Conservation (phyloP, 2,329 filamentous ascomycete genomes). For the Cercospora canescens region DNA sequence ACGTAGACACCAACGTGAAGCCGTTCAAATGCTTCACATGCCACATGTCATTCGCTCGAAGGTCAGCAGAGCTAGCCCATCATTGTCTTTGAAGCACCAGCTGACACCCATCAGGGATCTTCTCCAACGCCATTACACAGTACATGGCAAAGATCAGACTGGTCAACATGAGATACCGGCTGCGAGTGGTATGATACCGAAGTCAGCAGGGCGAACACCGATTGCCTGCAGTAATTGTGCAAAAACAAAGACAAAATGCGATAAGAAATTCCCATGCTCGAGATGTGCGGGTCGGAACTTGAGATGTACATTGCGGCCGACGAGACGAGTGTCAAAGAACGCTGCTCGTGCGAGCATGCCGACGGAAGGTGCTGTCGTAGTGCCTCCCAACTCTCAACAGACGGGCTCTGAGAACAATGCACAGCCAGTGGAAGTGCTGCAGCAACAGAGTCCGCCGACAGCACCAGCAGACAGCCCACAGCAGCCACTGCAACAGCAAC, state of each 20-base stretch:
- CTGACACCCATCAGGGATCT: constrained; percentile 43
- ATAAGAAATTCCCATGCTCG: constrained; percentile 57
- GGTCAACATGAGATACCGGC: constrained; percentile 50
- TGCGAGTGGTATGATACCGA: constrained; percentile 52
- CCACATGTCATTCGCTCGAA: constrained; percentile 55
- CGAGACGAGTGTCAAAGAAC: constrained; percentile 49
- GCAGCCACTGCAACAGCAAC: constrained; percentile 29
- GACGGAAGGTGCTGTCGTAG: constrained; percentile 29
- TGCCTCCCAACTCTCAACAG: constrained; percentile 27
- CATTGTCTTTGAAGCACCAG: neutral
- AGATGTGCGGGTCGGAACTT: constrained; percentile 53
- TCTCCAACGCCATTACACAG: constrained; percentile 53
- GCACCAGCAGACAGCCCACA: constrained; percentile 32
- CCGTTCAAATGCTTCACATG: constrained; percentile 57
- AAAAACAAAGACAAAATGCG: constrained; percentile 57
- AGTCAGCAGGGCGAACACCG: constrained; percentile 53
- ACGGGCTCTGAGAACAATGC: constrained; percentile 20
- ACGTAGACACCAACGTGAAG: constrained; percentile 54
- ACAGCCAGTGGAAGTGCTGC: constrained; percentile 13
- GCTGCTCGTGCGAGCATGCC: constrained; percentile 38
- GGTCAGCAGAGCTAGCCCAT: constrained; percentile 40
- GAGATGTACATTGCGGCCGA: constrained; percentile 49
- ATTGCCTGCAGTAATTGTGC: constrained; percentile 56
- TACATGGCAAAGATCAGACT: constrained; percentile 52
- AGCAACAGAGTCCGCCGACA: constrained; percentile 12